Percentiles rank a stretch among this genome's conserved stretches.
Conservation (phyloP, 2,329 filamentous ascomycete species). For the Penicillium sp. region DNA sequence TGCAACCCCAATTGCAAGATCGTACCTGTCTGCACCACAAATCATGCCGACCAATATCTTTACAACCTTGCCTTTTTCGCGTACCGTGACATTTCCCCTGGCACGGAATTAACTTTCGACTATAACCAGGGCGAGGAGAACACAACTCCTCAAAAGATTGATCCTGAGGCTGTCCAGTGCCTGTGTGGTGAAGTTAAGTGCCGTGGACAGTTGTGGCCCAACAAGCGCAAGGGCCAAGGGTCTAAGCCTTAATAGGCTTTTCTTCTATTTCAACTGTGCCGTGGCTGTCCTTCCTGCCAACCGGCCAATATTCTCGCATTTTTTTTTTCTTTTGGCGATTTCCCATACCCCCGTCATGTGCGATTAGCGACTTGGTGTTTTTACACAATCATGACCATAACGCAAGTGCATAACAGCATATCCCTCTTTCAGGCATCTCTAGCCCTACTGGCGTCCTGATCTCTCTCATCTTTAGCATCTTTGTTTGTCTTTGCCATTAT, state of each 20-base stretch:
- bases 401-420: background rate
- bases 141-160: slow-evolving; percentile 19
- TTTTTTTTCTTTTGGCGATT: background rate
- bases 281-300: background rate
- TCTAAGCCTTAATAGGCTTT: slow-evolving; percentile 4
- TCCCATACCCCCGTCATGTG: background rate
- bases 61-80: slow-evolving; percentile 51
- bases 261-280: background rate
- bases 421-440: background rate
- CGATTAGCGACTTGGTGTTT: background rate
- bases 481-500: background rate
- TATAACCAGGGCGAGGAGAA: slow-evolving; percentile 40
- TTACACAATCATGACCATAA: background rate
- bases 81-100: slow-evolving; percentile 39
- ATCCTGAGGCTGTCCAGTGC: slow-evolving; percentile 42
- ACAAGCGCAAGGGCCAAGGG: slow-evolving; percentile 33
- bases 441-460: background rate
- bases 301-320: background rate
- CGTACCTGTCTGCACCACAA: slow-evolving; percentile 41
- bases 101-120: slow-evolving; percentile 48
- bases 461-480: background rate
- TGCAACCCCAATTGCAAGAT: slow-evolving; percentile 49
- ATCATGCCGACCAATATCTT: slow-evolving; percentile 39
- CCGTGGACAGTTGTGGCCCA: slow-evolving; percentile 45
- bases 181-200: slow-evolving; percentile 45